These are phyloP conservation scores for Suillus occidentalis DNA, from an alignment of 768 basidiomycete species.

Conservation along the genomic window DNA sequence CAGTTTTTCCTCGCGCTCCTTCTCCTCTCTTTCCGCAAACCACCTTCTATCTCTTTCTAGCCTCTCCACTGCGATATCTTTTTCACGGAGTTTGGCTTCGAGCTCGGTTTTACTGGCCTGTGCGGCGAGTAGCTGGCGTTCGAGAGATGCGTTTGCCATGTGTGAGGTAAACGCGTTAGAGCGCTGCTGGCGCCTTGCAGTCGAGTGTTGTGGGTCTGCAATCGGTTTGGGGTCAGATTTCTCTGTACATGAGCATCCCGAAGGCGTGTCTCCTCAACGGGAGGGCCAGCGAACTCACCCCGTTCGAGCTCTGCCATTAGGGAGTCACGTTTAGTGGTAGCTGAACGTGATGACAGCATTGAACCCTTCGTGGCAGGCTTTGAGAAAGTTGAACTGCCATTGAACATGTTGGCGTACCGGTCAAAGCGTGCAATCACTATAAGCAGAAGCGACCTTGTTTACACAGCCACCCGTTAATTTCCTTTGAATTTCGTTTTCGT, in stretches of 20 bases:
- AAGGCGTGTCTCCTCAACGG: neutral
- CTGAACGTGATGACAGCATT: slow-evolving; percentile 25
- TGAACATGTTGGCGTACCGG: neutral
- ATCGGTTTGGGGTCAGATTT: slow-evolving; percentile 4
- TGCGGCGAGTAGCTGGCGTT: slow-evolving; percentile 63
- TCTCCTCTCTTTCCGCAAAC: slow-evolving; percentile 66
- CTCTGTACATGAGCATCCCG: slow-evolving; percentile 1
- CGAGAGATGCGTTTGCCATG: slow-evolving; percentile 61
- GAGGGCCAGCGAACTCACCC: slow-evolving; percentile 36
- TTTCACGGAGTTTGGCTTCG: slow-evolving; percentile 68
- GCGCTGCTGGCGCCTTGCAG: slow-evolving; percentile 69
- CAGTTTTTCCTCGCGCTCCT: slow-evolving; percentile 70
- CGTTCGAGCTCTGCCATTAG: slow-evolving; percentile 67
- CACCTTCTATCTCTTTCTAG: slow-evolving; percentile 71
- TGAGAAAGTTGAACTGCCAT: slow-evolving; percentile 2
- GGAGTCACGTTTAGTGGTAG: slow-evolving; percentile 59
- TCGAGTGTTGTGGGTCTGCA: slow-evolving; percentile 63
- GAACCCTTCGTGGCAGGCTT: neutral
- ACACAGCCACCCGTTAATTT: slow-evolving; percentile 1
- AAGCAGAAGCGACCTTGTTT: neutral
- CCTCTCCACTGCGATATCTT: slow-evolving; percentile 58
- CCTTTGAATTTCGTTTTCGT: neutral
- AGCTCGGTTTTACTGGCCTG: slow-evolving; percentile 64
- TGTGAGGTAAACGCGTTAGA: slow-evolving; percentile 59
- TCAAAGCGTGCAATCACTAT: neutral